Percentiles rank a stretch among this genome's conserved stretches.
phyloP scores from a whole-genome alignment of 441 rosid genomes.

The Erodium moschatum region DNA sequence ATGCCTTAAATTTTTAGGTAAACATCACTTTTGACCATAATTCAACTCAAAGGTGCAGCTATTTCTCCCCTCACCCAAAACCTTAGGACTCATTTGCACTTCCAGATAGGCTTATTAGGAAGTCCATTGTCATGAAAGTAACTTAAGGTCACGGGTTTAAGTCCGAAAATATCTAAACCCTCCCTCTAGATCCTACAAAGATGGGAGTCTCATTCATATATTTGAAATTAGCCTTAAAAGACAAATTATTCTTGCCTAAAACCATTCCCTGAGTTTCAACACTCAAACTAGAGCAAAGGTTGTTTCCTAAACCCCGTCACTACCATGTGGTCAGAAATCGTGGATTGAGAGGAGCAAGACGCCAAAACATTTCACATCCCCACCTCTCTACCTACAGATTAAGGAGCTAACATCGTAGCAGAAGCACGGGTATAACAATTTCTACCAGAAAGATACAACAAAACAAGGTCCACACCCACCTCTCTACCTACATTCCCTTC shows the following conservation, averaged over 20 bases:
- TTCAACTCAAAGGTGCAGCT: not conserved
- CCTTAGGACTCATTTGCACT: too few species aligned
- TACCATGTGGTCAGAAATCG: not conserved
- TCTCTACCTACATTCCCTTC: not conserved
- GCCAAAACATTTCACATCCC: slow-evolving; percentile 6
- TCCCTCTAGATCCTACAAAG: too few species aligned
- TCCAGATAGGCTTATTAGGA: too few species aligned
- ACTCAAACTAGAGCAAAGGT: not conserved
- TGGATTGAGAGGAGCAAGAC: slow-evolving; percentile 10
- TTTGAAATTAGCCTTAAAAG: too few species aligned
- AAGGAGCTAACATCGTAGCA: slow-evolving; percentile 18
- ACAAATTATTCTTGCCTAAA: not conserved
- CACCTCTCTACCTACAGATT: slow-evolving; percentile 4
- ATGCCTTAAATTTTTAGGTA: slow-evolving; percentile 21
- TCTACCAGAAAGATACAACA: slow-evolving; percentile 15
- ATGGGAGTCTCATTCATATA: too few species aligned
- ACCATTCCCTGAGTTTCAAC: not conserved
- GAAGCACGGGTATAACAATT: slow-evolving; percentile 14
- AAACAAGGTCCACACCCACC: slow-evolving; percentile 25
- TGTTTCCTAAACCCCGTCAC: not conserved
- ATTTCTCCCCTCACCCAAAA: too few species aligned
- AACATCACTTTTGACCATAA: slow-evolving; percentile 16
- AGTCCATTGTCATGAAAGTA: too few species aligned
- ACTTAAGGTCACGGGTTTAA: too few species aligned
- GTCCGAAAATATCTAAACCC: too few species aligned